phyloP scores from a whole-genome alignment of 2,329 filamentous ascomycete genomes.

The Trichophyton benhamiae region DNA sequence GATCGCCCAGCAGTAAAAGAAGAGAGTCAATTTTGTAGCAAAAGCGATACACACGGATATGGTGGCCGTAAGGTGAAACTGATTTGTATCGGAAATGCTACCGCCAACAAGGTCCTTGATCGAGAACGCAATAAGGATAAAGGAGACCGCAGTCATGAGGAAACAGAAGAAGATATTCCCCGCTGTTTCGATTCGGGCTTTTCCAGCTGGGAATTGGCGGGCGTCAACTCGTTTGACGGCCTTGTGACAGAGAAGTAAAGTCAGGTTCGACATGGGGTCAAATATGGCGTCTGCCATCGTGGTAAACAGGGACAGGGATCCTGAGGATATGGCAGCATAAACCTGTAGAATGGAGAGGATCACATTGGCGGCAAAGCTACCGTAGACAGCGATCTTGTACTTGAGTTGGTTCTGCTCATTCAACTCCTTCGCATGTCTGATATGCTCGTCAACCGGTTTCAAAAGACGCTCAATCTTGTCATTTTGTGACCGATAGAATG shows the following conservation, averaged over 20 bases:
- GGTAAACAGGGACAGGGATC: constrained; percentile 90
- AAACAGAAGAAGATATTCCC: constrained; percentile 96
- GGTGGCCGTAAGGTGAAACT: constrained; percentile 69
- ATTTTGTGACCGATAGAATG: constrained; percentile 85
- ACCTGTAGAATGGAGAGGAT: constrained; percentile 68
- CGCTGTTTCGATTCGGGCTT: constrained; percentile 85
- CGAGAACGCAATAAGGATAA: constrained; percentile 86
- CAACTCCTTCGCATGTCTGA: constrained; percentile 66
- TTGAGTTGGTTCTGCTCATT: constrained; percentile 65
- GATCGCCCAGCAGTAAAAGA: constrained; percentile 84
- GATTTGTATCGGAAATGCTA: constrained; percentile 41
- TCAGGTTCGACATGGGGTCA: constrained; percentile 80
- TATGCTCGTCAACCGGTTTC: constrained; percentile 86
- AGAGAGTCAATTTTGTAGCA: constrained; percentile 66
- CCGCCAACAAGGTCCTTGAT: constrained; percentile 52
- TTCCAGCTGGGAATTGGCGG: constrained; percentile 77
- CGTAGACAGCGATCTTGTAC: constrained; percentile 49
- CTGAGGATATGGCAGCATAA: constrained; percentile 74
- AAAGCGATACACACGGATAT: constrained; percentile 79
- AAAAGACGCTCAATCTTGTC: constrained; percentile 84
- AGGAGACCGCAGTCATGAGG: constrained; percentile 82
- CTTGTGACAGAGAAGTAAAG: constrained; percentile 72
- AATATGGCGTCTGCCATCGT: constrained; percentile 95
- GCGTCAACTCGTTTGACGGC: constrained; percentile 80
- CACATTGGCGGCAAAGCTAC: constrained; percentile 67